phyloP scores from a whole-genome alignment of 257 asterid species.

The Osmanthus fragrans region DNA sequence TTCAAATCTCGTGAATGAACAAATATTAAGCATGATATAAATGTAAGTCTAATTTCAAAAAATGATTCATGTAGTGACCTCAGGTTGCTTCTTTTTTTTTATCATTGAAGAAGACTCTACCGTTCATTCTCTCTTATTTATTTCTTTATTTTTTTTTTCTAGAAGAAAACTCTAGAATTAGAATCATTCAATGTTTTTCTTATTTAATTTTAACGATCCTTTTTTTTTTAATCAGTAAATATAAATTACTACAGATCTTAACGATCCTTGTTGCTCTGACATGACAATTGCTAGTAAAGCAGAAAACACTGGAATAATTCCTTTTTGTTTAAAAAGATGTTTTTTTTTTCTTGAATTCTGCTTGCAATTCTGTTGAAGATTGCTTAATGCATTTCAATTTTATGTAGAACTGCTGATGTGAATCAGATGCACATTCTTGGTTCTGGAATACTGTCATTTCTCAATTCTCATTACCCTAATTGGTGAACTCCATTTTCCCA shows the following conservation, averaged over 20 bases:
- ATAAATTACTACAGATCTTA: too few relatives aligned
- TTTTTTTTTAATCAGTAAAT: background rate
- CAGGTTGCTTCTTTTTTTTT: too few relatives aligned
- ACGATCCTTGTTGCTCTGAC: background rate
- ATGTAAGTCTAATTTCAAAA: background rate
- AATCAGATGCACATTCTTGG: constrained; percentile 6
- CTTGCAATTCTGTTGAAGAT: background rate
- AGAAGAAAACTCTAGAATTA: background rate
- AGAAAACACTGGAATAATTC: background rate
- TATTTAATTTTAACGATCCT: background rate
- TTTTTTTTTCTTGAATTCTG: background rate
- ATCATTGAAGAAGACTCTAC: background rate
- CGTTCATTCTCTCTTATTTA: background rate
- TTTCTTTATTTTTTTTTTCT: background rate
- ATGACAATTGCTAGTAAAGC: background rate
- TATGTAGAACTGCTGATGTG: background rate
- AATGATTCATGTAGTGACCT: background rate
- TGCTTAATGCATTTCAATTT: background rate
- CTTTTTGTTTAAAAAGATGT: background rate
- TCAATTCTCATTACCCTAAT: background rate
- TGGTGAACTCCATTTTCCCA: too few relatives aligned
- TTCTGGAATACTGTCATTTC: background rate
- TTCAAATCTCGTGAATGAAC: background rate
- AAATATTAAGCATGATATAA: background rate
- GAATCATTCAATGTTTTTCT: background rate